Percentiles rank a stretch among this genome's conserved stretches.
These are phyloP conservation scores for Mikania micrantha DNA, from an alignment of 129 eudicot species.

Conservation along the genomic window DNA sequence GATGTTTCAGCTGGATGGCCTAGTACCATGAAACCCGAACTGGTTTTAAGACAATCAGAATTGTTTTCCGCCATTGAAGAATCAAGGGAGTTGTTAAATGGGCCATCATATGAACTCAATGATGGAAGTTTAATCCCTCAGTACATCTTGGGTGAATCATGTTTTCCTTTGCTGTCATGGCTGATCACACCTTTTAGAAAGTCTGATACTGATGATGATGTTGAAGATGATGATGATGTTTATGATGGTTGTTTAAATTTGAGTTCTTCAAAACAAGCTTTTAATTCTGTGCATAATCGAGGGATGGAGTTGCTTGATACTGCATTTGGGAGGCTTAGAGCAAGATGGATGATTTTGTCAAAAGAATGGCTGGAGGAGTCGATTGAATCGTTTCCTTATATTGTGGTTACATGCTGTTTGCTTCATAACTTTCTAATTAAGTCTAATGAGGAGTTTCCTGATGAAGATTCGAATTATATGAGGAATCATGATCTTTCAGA, in stretches of 20 bases:
- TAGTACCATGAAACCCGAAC: constrained; percentile 42
- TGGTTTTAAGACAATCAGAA: constrained; percentile 50
- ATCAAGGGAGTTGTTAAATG: constrained; percentile 50
- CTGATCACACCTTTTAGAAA: constrained; percentile 54
- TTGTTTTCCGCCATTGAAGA: constrained; percentile 61
- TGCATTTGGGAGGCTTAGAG: constrained; percentile 61
- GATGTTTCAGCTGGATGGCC: constrained; percentile 99
- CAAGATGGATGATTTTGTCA: constrained; percentile 57
- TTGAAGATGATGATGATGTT: constrained; percentile 1
- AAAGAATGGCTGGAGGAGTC: constrained; percentile 73
- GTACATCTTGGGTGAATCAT: constrained; percentile 72
- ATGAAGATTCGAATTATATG: constrained; percentile 34
- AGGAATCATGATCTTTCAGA: constrained; percentile 46
- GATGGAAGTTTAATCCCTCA: constrained; percentile 62
- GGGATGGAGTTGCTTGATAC: constrained; percentile 64
- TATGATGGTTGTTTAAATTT: constrained; percentile 27
- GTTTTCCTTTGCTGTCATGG: constrained; percentile 79
- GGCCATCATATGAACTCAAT: constrained; percentile 44
- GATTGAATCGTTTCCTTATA: constrained; percentile 67
- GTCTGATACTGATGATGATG: constrained; percentile 1
- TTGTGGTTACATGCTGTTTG: constrained; percentile 74
- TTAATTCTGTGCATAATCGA: constrained; percentile 55
- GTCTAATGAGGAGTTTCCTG: constrained; percentile 61
- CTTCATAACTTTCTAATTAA: constrained; percentile 82
- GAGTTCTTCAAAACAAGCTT: constrained; percentile 40